Conservation (phyloP, 805 yeast species). For the Saccharomycopsis oosterbeekiorum region DNA sequence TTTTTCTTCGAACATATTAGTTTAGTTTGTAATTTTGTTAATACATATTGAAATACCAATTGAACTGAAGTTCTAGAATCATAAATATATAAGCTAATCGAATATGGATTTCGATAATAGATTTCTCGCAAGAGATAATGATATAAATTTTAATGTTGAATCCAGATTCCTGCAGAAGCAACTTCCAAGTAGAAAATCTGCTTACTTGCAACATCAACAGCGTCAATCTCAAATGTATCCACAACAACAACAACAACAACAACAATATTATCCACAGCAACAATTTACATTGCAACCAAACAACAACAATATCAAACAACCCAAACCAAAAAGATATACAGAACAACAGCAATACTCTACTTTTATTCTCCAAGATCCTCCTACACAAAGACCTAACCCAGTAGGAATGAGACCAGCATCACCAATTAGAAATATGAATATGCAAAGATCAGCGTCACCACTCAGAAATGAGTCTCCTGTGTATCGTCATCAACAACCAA, state of each 20-base stretch:
- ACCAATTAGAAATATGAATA: not conserved
- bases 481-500: not conserved
- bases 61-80: not conserved
- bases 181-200: constrained; percentile 13
- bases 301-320: not conserved
- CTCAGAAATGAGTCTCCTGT: not conserved
- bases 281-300: not conserved
- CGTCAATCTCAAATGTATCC: not conserved
- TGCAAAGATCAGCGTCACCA: not conserved
- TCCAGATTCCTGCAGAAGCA: constrained; percentile 8
- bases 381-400: not conserved
- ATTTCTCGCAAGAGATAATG: constrained; percentile 12
- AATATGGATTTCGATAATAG: constrained; percentile 11
- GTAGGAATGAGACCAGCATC: not conserved
- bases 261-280: not conserved
- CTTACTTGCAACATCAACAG: constrained; percentile 1
- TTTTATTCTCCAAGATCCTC: not conserved
- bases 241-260: not conserved
- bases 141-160: constrained; percentile 7
- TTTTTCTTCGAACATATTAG: not conserved
- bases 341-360: not conserved
- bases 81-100: not conserved
- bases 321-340: not conserved
- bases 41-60: not conserved
- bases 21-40: not conserved